Conservation (phyloP, 208 protist genomes). For the Leishmania aethiopica region DNA sequence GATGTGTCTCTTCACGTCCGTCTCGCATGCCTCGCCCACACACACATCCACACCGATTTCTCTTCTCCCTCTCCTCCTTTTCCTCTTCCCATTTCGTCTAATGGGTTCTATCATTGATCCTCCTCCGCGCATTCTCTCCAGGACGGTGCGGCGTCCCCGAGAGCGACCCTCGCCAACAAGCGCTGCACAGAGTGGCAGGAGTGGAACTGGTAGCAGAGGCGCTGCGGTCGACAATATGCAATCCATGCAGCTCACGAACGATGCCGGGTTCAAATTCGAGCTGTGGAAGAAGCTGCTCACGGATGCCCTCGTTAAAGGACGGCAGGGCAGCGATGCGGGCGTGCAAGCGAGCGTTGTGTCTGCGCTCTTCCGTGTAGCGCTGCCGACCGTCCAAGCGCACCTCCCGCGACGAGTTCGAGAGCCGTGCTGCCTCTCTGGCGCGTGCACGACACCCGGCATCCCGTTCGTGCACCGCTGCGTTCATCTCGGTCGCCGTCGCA, state of each 20-base stretch:
- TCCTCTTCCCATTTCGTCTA: neutral
- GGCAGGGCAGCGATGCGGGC: neutral
- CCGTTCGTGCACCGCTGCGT: conserved; percentile 36
- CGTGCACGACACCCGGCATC: conserved; percentile 38
- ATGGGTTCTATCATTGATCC: neutral
- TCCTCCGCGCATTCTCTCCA: neutral
- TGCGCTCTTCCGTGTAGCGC: conserved; percentile 38
- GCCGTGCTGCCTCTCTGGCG: conserved; percentile 58
- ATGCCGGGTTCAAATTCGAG: conserved; percentile 78
- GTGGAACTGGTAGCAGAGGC: neutral
- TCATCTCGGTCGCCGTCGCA: conserved; percentile 26
- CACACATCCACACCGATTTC: neutral
- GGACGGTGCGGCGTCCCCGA: conserved; percentile 2
- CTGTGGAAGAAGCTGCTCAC: conserved; percentile 57
- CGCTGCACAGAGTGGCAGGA: neutral
- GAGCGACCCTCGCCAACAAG: neutral
- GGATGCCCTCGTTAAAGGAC: conserved; percentile 1
- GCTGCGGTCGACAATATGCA: conserved; percentile 34
- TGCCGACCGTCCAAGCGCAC: conserved; percentile 36
- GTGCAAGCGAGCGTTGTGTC: conserved; percentile 9
- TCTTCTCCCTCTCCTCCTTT: neutral
- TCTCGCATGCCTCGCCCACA: neutral
- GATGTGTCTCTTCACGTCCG: neutral
- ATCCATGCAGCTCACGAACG: conserved; percentile 54
- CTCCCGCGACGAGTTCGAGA: conserved; percentile 46